These are phyloP conservation scores for Schrenkiella parvula DNA, from an alignment of 345 rosid species.

Conservation along the genomic window DNA sequence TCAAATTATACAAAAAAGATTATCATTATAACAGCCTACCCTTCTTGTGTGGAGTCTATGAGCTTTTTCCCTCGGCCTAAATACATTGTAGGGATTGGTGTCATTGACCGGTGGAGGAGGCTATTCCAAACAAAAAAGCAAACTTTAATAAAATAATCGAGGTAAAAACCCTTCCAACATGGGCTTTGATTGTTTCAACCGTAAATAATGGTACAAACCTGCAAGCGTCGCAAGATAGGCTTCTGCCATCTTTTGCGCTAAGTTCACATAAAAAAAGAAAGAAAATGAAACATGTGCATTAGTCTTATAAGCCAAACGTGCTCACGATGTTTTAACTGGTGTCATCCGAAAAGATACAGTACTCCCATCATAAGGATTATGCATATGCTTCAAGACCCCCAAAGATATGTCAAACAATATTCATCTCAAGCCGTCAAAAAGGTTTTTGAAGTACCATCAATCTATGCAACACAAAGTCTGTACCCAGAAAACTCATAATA, in stretches of 20 bases:
- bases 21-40: constrained; percentile 38
- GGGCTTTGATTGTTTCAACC: not conserved
- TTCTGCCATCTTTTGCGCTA: constrained; percentile 99
- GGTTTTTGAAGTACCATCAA: not conserved
- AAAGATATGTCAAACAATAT: constrained; percentile 1
- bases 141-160: not conserved
- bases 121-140: constrained; percentile 41
- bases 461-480: not conserved
- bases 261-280: not conserved
- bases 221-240: constrained; percentile 92
- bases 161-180: not conserved
- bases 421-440: not conserved
- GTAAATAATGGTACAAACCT: constrained; percentile 47
- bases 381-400: constrained; percentile 3
- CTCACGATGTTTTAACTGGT: not conserved
- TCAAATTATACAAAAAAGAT: not conserved
- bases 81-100: constrained; percentile 95
- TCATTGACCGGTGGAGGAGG: constrained; percentile 98
- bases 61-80: constrained; percentile 94
- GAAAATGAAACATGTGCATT: constrained; percentile 14
- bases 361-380: not conserved
- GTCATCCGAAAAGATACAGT: not conserved
- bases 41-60: constrained; percentile 96
- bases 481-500: not conserved
- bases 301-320: not conserved